These are phyloP conservation scores for Dothidotthia symphoricarpi DNA, from an alignment of 2,329 filamentous ascomycete species.

Conservation along the genomic window DNA sequence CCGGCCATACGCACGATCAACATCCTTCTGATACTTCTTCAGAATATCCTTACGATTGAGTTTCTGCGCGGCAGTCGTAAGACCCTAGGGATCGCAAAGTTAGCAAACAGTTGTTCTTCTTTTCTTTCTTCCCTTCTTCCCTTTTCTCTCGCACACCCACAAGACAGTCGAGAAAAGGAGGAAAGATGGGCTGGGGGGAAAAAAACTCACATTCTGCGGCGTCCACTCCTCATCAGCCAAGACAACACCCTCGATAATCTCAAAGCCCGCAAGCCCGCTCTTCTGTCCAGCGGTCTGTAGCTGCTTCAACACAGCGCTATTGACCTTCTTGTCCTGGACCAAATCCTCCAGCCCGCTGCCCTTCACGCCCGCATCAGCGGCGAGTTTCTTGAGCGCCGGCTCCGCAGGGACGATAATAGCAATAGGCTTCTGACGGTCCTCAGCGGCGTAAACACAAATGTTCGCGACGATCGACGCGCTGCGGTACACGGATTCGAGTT, in stretches of 20 bases:
- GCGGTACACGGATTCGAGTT: constrained; percentile 87
- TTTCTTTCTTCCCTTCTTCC: neutral
- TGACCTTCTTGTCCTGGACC: constrained; percentile 65
- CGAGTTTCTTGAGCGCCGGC: constrained; percentile 56
- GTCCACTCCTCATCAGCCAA: constrained; percentile 86
- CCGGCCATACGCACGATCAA: constrained; percentile 48
- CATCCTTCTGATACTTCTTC: constrained; percentile 53
- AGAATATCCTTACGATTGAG: constrained; percentile 52
- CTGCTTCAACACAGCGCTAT: constrained; percentile 65
- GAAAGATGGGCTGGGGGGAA: neutral
- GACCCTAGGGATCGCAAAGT: constrained; percentile 36
- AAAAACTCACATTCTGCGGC: constrained; percentile 69
- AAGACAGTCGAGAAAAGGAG: too few species aligned
- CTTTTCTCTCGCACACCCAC: too few species aligned
- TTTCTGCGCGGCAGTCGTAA: constrained; percentile 55
- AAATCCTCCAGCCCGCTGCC: constrained; percentile 67
- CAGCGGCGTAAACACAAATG: constrained; percentile 81
- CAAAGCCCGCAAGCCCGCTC: constrained; percentile 66
- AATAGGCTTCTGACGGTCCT: constrained; percentile 72
- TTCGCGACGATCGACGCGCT: constrained; percentile 76
- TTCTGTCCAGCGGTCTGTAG: constrained; percentile 63
- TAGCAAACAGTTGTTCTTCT: constrained; percentile 12
- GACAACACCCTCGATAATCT: constrained; percentile 74
- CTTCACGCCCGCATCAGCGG: constrained; percentile 58
- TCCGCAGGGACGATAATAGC: constrained; percentile 72